Conservation (phyloP, 768 basidiomycete species). For the Suillus subluteus region DNA sequence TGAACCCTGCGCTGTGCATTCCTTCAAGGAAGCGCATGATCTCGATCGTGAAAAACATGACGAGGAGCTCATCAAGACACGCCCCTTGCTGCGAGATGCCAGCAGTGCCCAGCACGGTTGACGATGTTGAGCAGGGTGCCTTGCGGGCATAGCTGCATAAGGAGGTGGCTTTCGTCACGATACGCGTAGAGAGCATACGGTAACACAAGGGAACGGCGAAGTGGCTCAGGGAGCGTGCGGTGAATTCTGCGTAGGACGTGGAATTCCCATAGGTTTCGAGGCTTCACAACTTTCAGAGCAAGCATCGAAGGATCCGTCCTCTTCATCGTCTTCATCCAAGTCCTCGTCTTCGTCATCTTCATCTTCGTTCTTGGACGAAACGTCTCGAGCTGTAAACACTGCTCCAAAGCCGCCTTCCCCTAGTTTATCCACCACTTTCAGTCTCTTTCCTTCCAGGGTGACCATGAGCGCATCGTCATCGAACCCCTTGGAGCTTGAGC, state of each 20-base stretch:
- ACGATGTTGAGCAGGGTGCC: conserved; percentile 92
- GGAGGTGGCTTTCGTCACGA: conserved; percentile 86
- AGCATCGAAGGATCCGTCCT: conserved; percentile 60
- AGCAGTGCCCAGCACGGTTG: conserved; percentile 75
- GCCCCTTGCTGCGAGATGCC: conserved; percentile 82
- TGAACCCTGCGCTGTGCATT: conserved; percentile 82
- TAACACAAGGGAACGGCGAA: conserved; percentile 70
- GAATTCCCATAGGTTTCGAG: conserved; percentile 92
- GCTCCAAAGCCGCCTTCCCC: conserved; percentile 97
- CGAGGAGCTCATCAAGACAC: conserved; percentile 89
- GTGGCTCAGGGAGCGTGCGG: conserved; percentile 56
- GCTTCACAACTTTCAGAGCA: conserved; percentile 91
- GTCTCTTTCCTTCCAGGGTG: conserved; percentile 62
- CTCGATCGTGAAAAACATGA: conserved; percentile 94
- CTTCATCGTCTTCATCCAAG: conserved; percentile 51
- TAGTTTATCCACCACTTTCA: conserved; percentile 81
- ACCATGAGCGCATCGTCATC: conserved; percentile 53
- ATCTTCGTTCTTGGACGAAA: conserved; percentile 42
- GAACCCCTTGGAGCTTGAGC: conserved; percentile 35
- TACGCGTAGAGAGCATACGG: conserved; percentile 85
- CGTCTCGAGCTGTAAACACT: conserved; percentile 83
- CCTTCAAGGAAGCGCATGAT: conserved; percentile 81
- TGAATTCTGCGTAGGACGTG: conserved; percentile 81
- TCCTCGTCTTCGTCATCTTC: conserved; percentile 39
- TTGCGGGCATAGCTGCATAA: conserved; percentile 87